phyloP scores from a whole-genome alignment of 345 rosid genomes.

The Brassica juncea region DNA sequence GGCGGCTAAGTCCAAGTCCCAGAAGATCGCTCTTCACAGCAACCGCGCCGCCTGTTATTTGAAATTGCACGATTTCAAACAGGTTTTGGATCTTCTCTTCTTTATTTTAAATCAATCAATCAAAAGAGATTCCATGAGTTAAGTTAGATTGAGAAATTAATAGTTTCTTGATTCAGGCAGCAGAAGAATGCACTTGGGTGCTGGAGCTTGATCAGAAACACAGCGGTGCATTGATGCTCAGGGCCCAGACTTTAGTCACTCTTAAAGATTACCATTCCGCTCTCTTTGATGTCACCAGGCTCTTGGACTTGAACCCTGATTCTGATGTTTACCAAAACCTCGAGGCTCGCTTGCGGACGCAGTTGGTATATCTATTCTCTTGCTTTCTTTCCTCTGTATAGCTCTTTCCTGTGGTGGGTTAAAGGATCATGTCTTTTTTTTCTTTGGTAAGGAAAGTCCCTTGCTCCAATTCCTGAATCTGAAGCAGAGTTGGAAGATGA shows the following conservation, averaged over 20 bases:
- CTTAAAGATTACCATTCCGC: conserved; percentile 86
- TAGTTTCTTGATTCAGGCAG: conserved; percentile 53
- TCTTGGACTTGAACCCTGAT: conserved; percentile 75
- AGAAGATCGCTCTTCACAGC: conserved; percentile 89
- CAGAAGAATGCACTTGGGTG: conserved; percentile 88
- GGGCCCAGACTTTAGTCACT: conserved; percentile 89
- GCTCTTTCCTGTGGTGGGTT: neutral
- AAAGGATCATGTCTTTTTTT: conserved; percentile 21
- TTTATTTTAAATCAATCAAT: neutral
- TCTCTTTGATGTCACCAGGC: conserved; percentile 83
- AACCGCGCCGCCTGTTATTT: conserved; percentile 92
- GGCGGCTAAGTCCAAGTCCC: conserved; percentile 66
- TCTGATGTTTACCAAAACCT: conserved; percentile 84
- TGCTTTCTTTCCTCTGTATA: neutral
- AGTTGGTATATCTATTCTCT: conserved; percentile 56
- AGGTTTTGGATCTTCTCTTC: conserved; percentile 41
- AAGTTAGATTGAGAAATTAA: neutral
- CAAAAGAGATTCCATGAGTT: neutral
- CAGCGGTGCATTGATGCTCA: conserved; percentile 87
- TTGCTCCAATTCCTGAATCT: conserved; percentile 92
- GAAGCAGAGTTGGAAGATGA: conserved; percentile 85
- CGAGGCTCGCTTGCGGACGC: conserved; percentile 82
- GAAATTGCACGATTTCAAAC: conserved; percentile 74
- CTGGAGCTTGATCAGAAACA: conserved; percentile 90
- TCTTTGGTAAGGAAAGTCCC: conserved; percentile 86